Base-by-base conservation (phyloP, 352 stramenopile species). In the Globisporangium abappressorium region DNA sequence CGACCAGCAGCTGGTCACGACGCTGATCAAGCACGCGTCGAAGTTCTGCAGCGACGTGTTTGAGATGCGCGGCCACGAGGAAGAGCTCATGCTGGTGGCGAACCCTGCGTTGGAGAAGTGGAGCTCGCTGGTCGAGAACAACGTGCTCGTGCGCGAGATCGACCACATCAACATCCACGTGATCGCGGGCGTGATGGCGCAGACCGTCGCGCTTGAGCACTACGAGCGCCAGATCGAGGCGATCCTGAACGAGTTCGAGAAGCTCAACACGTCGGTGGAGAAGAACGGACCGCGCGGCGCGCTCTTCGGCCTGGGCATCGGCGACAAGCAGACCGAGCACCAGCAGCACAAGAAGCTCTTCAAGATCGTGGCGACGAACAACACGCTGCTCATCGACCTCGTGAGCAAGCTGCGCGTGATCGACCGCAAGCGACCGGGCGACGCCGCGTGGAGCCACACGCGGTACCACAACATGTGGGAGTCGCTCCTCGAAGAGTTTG, bases 341-440 rank as follows among this genome's bases (percentile, higher is more conserved):
- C 80, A 92, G 68, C 87, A 93, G 71, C 82, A 91, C 62, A 88
- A 89, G 71, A 83, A 90, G 41, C 62, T 94, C 49, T 94, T 94
- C 72, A 81, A 93, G 71, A 94, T 98, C 38, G 92, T 99, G 30
- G 94, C 95, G 20, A 95, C 91, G 47, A 98, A 98, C 75, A 99
- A 99, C 82, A 97, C 90, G 70, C 81, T 99, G 54, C 88, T 99
- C 51, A 98, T 98, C 61, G 94, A 99, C 65, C 87, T 99, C 64
- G 94, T 99, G 68, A 96, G 84, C 55, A 98, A 98, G 70, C 81
- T 99, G 57, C 95, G 95, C 36, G 91, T 99, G 51, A 98, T 99
- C 68, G 95, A 99, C 74, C 85, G 95, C 26, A 98, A 94, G 70
- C 84, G 86, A 12, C 87, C 89, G 22, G 85, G 87, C 22, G 95